Conservation (phyloP, 306 rosid species). For the Gillenia trifoliata region DNA sequence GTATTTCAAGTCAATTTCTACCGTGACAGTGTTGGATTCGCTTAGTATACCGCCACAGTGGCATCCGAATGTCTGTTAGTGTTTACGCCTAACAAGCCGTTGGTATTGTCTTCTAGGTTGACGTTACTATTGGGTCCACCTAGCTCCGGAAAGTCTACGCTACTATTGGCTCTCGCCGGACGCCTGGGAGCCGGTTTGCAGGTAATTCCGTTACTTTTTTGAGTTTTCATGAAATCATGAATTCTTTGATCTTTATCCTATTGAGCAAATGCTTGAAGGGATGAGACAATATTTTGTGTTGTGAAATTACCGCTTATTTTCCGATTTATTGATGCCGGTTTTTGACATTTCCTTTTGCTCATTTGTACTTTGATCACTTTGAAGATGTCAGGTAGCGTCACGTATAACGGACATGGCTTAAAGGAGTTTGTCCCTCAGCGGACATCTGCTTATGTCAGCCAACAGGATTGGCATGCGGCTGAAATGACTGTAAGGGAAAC, state of each 20-base stretch:
- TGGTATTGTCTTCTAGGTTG: conserved; percentile 43
- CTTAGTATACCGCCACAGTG: background rate
- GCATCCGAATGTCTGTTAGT: background rate
- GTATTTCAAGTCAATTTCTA: background rate
- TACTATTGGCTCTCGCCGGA: conserved; percentile 92
- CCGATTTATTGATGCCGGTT: background rate
- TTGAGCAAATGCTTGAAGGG: background rate
- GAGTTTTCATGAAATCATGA: background rate
- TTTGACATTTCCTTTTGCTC: background rate
- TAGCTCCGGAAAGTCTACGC: conserved; percentile 91
- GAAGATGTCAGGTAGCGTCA: conserved; percentile 77
- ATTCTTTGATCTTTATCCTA: background rate
- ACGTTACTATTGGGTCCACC: conserved; percentile 95
- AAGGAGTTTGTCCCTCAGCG: conserved; percentile 92
- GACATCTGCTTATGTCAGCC: conserved; percentile 86
- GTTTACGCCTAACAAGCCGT: background rate
- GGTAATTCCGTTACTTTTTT: conserved; percentile 39
- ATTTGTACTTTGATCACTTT: conserved; percentile 19
- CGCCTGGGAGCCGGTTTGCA: conserved; percentile 79
- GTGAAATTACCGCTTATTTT: background rate
- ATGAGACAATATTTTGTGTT: background rate
- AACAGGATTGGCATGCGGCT: conserved; percentile 77
- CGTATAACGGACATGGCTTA: conserved; percentile 78
- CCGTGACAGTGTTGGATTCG: too few relatives aligned
- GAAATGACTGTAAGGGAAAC: conserved; percentile 97